Percentiles rank a stretch among this genome's conserved stretches.
These are phyloP conservation scores for Gaillardinia entomophila DNA, from an alignment of 805 yeast species.

Conservation along the genomic window DNA sequence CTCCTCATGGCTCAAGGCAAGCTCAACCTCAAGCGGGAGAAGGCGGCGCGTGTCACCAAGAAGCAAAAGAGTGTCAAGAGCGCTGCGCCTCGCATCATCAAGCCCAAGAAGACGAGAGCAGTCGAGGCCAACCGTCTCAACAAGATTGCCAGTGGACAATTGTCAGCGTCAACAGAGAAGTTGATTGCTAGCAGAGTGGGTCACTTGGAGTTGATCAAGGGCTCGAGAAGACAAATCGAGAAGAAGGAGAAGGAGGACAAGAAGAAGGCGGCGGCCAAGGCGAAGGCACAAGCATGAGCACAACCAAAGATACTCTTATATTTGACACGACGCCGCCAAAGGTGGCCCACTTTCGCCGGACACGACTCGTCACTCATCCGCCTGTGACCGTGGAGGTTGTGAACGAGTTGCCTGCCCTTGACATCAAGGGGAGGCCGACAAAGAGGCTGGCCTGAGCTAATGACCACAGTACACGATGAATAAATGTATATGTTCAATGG, in stretches of 20 bases:
- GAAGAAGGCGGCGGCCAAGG: slow-evolving; percentile 14
- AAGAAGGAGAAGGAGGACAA: slow-evolving; percentile 42
- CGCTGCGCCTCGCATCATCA: slow-evolving; percentile 64
- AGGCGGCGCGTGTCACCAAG: slow-evolving; percentile 51
- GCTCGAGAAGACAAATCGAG: slow-evolving; percentile 80
- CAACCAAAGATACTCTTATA: no score
- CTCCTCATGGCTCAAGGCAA: slow-evolving; percentile 67
- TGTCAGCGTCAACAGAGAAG: slow-evolving; percentile 67
- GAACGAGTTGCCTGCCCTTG: no score
- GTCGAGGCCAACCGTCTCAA: slow-evolving; percentile 45
- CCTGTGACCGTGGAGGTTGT: no score
- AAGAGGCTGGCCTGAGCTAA: no score
- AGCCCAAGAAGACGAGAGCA: slow-evolving; percentile 57
- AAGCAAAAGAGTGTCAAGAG: slow-evolving; percentile 60
- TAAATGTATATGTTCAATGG: no score
- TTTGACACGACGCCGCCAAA: no score
- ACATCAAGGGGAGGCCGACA: no score
- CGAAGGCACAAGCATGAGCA: no score
- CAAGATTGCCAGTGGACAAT: slow-evolving; percentile 52
- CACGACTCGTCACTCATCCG: no score
- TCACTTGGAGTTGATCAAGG: slow-evolving; percentile 85
- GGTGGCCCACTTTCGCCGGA: no score
- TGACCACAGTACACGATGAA: no score
- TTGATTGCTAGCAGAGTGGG: slow-evolving; percentile 87
- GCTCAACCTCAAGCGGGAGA: slow-evolving; percentile 49